A percentile compares a stretch with the other conserved stretches of the same genome.
Evolutionary conservation across 148 eudicot genomes (phyloP).

Genomic region (Pharnaceum exiguum): DNA sequence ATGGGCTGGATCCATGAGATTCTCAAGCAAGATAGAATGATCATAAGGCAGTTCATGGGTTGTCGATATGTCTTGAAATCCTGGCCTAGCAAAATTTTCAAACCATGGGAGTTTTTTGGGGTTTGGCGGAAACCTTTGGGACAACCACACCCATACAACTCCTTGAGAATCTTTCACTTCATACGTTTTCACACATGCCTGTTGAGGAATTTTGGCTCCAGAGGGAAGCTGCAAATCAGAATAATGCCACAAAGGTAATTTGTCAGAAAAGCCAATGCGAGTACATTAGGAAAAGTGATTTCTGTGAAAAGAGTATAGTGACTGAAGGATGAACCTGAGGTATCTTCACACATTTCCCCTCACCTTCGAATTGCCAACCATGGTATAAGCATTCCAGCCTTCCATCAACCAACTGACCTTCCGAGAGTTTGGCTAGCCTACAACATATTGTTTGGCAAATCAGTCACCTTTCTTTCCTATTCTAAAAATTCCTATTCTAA

Average conservation of each 20-base stretch:
- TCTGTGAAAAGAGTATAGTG: neutral
- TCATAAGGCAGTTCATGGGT: slow-evolving; percentile 93
- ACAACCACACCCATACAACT: slow-evolving; percentile 98
- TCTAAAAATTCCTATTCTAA: too few relatives aligned
- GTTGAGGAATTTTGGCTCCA: slow-evolving; percentile 76
- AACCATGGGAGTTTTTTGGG: slow-evolving; percentile 78
- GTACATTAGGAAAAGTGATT: neutral
- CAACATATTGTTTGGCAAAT: slow-evolving; percentile 1
- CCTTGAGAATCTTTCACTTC: slow-evolving; percentile 90
- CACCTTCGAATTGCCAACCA: slow-evolving; percentile 98
- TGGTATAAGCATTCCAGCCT: slow-evolving; percentile 93
- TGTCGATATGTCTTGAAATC: slow-evolving; percentile 73
- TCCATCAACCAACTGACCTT: slow-evolving; percentile 88
- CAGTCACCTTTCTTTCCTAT: neutral
- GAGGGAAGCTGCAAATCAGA: slow-evolving; percentile 67
- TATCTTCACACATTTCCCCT: slow-evolving; percentile 89
- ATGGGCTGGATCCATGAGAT: slow-evolving; percentile 98
- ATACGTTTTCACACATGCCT: slow-evolving; percentile 70
- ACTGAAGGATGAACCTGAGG: slow-evolving; percentile 68
- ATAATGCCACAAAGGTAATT: too few relatives aligned
- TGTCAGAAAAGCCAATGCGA: too few relatives aligned
- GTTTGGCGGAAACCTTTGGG: slow-evolving; percentile 59
- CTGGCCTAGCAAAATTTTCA: slow-evolving; percentile 78
- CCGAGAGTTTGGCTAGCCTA: slow-evolving; percentile 96
- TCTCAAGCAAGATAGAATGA: slow-evolving; percentile 94